These are phyloP conservation scores for Yarrowia sp. DNA, from an alignment of 805 yeast genomes.

Conservation along the genomic window DNA sequence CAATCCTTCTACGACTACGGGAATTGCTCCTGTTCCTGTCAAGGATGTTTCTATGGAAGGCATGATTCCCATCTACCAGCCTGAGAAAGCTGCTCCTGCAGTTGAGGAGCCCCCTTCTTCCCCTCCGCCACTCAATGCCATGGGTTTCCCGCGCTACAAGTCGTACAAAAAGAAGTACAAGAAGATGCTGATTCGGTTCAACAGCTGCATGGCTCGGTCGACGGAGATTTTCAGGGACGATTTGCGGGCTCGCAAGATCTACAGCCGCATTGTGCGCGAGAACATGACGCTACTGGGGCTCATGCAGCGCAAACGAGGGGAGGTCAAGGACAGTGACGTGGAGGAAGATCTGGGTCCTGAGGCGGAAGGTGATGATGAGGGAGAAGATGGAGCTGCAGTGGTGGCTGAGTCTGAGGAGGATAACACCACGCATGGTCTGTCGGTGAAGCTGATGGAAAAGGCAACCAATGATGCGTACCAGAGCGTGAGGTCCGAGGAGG, in stretches of 20 bases:
- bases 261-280: conserved; percentile 34
- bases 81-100: background rate
- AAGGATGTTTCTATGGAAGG: background rate
- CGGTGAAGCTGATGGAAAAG: conserved; percentile 32
- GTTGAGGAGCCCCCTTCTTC: background rate
- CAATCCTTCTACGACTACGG: background rate
- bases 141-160: conserved; percentile 38
- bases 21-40: conserved; percentile 30
- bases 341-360: conserved; percentile 2
- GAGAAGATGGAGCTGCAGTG: background rate
- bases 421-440: background rate
- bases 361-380: background rate
- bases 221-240: conserved; percentile 33
- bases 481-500: conserved; percentile 25
- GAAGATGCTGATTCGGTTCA: conserved; percentile 39
- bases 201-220: conserved; percentile 35
- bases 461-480: conserved; percentile 34
- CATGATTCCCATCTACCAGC: background rate
- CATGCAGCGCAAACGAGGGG: conserved; percentile 4
- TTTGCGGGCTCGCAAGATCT: conserved; percentile 28
- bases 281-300: conserved; percentile 31
- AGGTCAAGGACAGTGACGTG: conserved; percentile 15
- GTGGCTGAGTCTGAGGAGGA: background rate
- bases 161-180: conserved; percentile 40
- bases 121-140: conserved; percentile 27